Conservation (phyloP, 495 filamentous ascomycete species). For the Aspergillus hancockii region DNA sequence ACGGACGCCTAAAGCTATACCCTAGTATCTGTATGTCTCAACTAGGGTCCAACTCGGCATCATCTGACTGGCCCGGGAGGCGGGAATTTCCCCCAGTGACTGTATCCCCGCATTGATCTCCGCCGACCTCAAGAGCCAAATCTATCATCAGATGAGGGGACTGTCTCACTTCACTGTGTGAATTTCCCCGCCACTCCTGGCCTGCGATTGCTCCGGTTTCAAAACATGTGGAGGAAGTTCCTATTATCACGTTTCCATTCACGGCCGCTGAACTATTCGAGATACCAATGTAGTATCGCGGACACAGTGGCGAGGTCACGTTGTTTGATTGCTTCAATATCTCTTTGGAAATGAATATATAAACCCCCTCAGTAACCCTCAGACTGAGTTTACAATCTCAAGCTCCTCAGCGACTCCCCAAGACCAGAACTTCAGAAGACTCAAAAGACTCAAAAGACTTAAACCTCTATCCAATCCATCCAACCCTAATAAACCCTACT, state of each 20-base stretch:
- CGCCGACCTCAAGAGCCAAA: background rate
- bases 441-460: background rate
- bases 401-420: constrained; percentile 3
- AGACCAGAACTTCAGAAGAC: background rate
- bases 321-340: background rate
- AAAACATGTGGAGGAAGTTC: background rate
- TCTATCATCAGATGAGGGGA: constrained; percentile 9
- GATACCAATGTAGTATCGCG: background rate
- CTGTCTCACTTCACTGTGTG: constrained; percentile 5
- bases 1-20: background rate
- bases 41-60: background rate
- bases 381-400: background rate
- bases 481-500: background rate
- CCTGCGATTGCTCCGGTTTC: constrained; percentile 11
- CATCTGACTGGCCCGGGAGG: constrained; percentile 2
- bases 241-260: constrained; percentile 6
- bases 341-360: background rate
- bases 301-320: background rate
- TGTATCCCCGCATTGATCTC: constrained; percentile 3
- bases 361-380: background rate
- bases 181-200: background rate
- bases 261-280: background rate
- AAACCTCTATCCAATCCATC: background rate
- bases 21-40: constrained; percentile 1
- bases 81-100: background rate